Percentiles rank a stretch among this genome's conserved stretches.
phyloP scores from a whole-genome alignment of 805 yeast genomes.

The Metahyphopichia silvanorum region DNA sequence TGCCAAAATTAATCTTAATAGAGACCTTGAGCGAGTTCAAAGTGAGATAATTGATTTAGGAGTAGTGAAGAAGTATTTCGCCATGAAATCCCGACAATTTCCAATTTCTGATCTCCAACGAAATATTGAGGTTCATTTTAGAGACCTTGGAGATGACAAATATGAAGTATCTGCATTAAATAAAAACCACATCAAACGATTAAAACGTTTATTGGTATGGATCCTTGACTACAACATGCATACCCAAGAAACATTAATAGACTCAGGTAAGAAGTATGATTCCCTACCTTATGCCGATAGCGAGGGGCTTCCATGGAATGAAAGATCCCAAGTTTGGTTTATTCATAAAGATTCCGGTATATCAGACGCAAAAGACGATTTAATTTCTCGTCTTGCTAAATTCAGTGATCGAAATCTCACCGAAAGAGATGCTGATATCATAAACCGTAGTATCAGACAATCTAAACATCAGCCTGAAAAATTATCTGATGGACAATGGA shows the following conservation, averaged over 20 bases:
- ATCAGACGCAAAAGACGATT: too few relatives aligned
- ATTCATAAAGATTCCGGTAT: slow-evolving; percentile 7
- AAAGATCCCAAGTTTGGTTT: slow-evolving; percentile 16
- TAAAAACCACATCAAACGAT: slow-evolving; percentile 25
- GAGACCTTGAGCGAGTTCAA: slow-evolving; percentile 23
- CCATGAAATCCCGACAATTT: slow-evolving; percentile 24
- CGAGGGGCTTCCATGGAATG: slow-evolving; percentile 31
- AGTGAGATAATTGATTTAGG: slow-evolving; percentile 30
- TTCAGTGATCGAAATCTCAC: too few relatives aligned
- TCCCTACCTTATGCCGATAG: slow-evolving; percentile 28
- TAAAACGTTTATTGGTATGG: slow-evolving; percentile 39
- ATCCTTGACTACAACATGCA: slow-evolving; percentile 31
- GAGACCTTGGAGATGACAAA: slow-evolving; percentile 18
- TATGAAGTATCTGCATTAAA: slow-evolving; percentile 31
- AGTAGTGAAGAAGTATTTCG: slow-evolving; percentile 21
- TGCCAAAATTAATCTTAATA: slow-evolving; percentile 39
- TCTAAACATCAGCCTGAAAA: too few relatives aligned
- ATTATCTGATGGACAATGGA: too few relatives aligned
- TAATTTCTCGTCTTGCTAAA: too few relatives aligned
- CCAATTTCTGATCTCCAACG: slow-evolving; percentile 23
- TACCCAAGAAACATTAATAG: slow-evolving; percentile 11
- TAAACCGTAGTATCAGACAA: too few relatives aligned
- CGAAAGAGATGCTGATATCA: too few relatives aligned
- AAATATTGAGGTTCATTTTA: slow-evolving; percentile 34
- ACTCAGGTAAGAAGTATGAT: slow-evolving; percentile 2